Conservation (phyloP, 2,329 filamentous ascomycete genomes). For the Xylariaceae sp. region DNA sequence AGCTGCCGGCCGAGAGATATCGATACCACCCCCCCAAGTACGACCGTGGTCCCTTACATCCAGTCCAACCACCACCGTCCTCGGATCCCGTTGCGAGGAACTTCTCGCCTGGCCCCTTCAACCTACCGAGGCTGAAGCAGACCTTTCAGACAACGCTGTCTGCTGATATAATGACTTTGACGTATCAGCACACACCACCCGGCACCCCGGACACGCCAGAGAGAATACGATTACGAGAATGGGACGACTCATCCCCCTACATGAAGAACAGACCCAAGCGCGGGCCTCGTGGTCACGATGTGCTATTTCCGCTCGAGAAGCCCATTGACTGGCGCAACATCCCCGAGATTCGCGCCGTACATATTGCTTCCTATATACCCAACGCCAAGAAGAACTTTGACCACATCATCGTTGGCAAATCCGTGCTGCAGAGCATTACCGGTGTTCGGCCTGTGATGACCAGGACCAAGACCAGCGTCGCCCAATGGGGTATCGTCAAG, state of each 20-base stretch:
- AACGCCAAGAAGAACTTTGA: conserved; percentile 66
- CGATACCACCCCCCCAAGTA: conserved; percentile 93
- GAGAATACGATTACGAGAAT: conserved; percentile 69
- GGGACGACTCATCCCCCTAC: conserved; percentile 90
- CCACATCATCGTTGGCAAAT: conserved; percentile 75
- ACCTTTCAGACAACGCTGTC: conserved; percentile 86
- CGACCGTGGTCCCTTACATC: conserved; percentile 88
- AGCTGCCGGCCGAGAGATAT: conserved; percentile 59
- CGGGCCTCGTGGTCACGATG: conserved; percentile 74
- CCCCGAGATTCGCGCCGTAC: conserved; percentile 75
- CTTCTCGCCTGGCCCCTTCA: conserved; percentile 89
- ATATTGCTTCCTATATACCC: conserved; percentile 72
- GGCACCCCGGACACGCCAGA: conserved; percentile 56
- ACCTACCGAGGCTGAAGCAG: conserved; percentile 78
- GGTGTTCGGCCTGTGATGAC: conserved; percentile 70
- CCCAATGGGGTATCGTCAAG: conserved; percentile 69
- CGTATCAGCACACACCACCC: conserved; percentile 81
- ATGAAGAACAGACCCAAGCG: conserved; percentile 86
- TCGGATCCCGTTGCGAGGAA: conserved; percentile 85
- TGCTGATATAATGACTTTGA: conserved; percentile 81
- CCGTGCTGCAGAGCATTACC: conserved; percentile 81
- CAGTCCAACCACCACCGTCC: conserved; percentile 80
- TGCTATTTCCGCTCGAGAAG: conserved; percentile 67
- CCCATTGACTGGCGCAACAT: conserved; percentile 79
- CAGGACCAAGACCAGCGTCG: conserved; percentile 64